phyloP scores from a whole-genome alignment of 2,329 filamentous ascomycete species.

The Trichophyton schoenleinii region DNA sequence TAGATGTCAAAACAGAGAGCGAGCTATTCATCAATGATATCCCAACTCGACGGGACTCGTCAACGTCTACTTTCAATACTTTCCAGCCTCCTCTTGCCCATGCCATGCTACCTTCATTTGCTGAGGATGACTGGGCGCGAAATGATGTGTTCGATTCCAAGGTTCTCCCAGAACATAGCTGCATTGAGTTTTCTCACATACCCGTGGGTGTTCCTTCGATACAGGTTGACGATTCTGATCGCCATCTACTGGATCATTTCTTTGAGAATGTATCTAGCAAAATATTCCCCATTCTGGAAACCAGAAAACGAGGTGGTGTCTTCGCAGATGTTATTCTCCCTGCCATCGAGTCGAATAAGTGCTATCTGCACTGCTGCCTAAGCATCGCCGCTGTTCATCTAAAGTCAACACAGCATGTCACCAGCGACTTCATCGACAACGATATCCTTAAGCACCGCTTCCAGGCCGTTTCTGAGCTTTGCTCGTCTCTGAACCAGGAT shows the following conservation, averaged over 20 bases:
- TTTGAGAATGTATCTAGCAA: slow-evolving; percentile 74
- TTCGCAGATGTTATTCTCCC: slow-evolving; percentile 73
- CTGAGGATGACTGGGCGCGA: slow-evolving; percentile 57
- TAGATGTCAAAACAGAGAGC: slow-evolving; percentile 90
- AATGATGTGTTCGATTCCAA: slow-evolving; percentile 56
- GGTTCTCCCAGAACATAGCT: slow-evolving; percentile 59
- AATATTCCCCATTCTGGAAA: slow-evolving; percentile 85
- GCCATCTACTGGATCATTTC: slow-evolving; percentile 79
- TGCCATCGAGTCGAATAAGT: slow-evolving; percentile 79
- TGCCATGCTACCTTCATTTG: slow-evolving; percentile 51
- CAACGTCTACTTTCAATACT: slow-evolving; percentile 86
- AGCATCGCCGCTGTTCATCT: slow-evolving; percentile 86
- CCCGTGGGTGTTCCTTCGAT: slow-evolving; percentile 42
- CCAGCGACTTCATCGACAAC: slow-evolving; percentile 64
- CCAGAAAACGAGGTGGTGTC: slow-evolving; percentile 72
- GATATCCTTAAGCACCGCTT: slow-evolving; percentile 86
- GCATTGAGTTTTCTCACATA: slow-evolving; percentile 64
- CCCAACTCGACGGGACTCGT: slow-evolving; percentile 71
- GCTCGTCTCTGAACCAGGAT: slow-evolving; percentile 65
- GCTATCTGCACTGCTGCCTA: slow-evolving; percentile 89
- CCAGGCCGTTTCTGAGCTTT: slow-evolving; percentile 70
- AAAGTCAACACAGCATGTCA: slow-evolving; percentile 56
- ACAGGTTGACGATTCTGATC: slow-evolving; percentile 71
- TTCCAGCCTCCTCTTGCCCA: slow-evolving; percentile 65
- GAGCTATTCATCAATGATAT: slow-evolving; percentile 90